Percentiles rank a stretch among this genome's conserved stretches.
These are phyloP conservation scores for Suhomyces maxii DNA, from an alignment of 1,139 yeast genomes.

Conservation along the genomic window DNA sequence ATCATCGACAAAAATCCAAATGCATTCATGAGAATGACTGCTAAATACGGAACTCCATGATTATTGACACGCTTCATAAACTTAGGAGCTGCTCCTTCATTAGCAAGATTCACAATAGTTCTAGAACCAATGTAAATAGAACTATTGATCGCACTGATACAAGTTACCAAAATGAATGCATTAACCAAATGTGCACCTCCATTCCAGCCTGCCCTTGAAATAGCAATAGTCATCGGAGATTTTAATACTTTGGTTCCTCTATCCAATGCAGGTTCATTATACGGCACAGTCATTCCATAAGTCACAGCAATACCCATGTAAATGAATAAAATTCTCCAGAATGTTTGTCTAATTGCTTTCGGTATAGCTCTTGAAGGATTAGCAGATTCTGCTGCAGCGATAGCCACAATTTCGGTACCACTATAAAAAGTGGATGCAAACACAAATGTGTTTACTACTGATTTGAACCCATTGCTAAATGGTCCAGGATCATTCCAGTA, in stretches of 20 bases:
- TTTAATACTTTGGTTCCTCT: conserved; percentile 28
- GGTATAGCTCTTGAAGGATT: conserved; percentile 59
- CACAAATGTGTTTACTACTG: conserved; percentile 69
- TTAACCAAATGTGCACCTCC: conserved; percentile 53
- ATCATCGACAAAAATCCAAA: conserved; percentile 54
- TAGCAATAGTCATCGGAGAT: conserved; percentile 48
- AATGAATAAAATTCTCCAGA: conserved; percentile 52
- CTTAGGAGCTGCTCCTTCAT: conserved; percentile 51
- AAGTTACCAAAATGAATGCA: conserved; percentile 51
- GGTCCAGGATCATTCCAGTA: conserved; percentile 56
- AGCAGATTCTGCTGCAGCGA: conserved; percentile 57
- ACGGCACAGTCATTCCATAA: conserved; percentile 59
- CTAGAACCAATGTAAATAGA: conserved; percentile 55
- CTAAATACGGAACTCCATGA: conserved; percentile 51
- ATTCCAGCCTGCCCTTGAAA: conserved; percentile 48
- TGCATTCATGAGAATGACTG: conserved; percentile 48
- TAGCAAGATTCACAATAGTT: conserved; percentile 51
- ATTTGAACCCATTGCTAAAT: conserved; percentile 36
- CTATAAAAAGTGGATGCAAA: conserved; percentile 63
- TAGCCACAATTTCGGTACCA: conserved; percentile 59
- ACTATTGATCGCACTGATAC: conserved; percentile 55
- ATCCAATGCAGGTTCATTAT: conserved; percentile 40
- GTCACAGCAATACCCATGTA: conserved; percentile 55
- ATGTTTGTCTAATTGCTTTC: conserved; percentile 57
- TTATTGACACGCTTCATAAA: conserved; percentile 43